Base-by-base conservation (phyloP, 2,329 filamentous ascomycete genomes). In the Exophiala dermatitidis region DNA sequence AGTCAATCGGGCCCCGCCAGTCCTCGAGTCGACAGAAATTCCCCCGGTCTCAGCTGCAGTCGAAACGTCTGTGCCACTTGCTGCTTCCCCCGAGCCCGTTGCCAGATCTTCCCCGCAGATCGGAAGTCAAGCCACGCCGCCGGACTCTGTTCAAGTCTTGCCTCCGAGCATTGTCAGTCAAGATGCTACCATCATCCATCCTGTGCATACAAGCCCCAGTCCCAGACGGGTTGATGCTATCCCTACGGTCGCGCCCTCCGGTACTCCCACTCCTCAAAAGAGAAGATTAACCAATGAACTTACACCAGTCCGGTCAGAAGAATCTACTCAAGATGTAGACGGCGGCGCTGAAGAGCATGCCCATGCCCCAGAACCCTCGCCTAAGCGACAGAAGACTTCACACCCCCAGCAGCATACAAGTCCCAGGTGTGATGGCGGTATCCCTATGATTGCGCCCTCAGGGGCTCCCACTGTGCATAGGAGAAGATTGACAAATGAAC, bases 331-430 rank as follows among this genome's bases (percentile, higher is more conserved):
- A 33, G 52, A 55, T n/a, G 29, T 12, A 4, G 55, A 56, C 5
- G 40, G 9, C 2, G 7, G 28, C 26, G 42, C 19, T 29, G 48
- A 44, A 8, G 28, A 4, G 26, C 12, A 32, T 12, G 28, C 3
- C 2, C 38, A n/a, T 5, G 30, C 41, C 7, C 31, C 41, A 28
- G 48, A 32, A 33, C 42, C 41, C 31, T 46, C 58, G 28, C 55
- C 51, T 33, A 59, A 60, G 37, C 53, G 52, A 36, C 52, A 50
- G 46, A 62, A 62, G 49, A 54, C 46, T 32, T 50, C 53, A 46
- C 53, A 56, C 47, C 26, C 54, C 12, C 34, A 26, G 30, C 36
- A 48, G 36, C 31, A 33, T 10, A 40, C 38, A n/a, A 38, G 6
- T n/a, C 45, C 57, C 12, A 29, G 42, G 36, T 36, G 42, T 38